Base-by-base conservation (phyloP, 1,139 yeast species). In the Yamadazyma conglobata region DNA sequence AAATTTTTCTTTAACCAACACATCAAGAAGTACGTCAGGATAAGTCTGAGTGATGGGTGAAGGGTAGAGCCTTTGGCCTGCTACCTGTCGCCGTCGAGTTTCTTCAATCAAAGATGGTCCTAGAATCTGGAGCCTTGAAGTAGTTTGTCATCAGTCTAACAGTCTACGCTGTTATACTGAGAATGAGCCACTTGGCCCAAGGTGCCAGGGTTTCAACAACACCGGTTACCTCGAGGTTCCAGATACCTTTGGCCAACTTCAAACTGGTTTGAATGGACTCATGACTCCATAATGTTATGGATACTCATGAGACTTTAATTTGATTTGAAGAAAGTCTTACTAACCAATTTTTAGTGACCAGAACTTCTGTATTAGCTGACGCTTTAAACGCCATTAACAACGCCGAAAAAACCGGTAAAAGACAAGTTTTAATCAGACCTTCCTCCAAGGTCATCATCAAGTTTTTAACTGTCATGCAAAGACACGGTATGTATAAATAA, bases 361-460 rank as follows among this genome's bases (percentile, higher is more conserved):
- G 97, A 79, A 77, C 96, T 56, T 91, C 98, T 54, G 98, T 86
- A 65, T 84, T 91, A 71, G 96, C 97, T 60, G 98, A 91, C 75
- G 97, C 98, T 64, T 84, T 91, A 64, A 89, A 91, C 69, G 80
- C 96, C 57, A 91, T 91, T 68, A 87, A 89, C 89, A 91, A 91
- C 69, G 98, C 98, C 68, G 98, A 91, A 77, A 91, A 89, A 74
- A 81, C 96, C 65, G 98, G 98, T 71, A 91, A 91, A 77, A 86
- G 98, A 75, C 98, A 91, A 78, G 98, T 91, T 53, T 73, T 91
- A 66, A 79, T 91, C 68, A 87, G 98, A 81, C 98, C 98, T 50
- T 89, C 97, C 35, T 91, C 98, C 61, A 91, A 91, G 79, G 98
- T 91, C 54, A 88, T 91, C 70, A 76, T 91, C 77, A 91, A 88